Evolutionary conservation across 495 filamentous ascomycete genomes (phyloP), one percentile per base, ranked within the genome.

Genomic region (Parachaetomium inaequale): DNA sequence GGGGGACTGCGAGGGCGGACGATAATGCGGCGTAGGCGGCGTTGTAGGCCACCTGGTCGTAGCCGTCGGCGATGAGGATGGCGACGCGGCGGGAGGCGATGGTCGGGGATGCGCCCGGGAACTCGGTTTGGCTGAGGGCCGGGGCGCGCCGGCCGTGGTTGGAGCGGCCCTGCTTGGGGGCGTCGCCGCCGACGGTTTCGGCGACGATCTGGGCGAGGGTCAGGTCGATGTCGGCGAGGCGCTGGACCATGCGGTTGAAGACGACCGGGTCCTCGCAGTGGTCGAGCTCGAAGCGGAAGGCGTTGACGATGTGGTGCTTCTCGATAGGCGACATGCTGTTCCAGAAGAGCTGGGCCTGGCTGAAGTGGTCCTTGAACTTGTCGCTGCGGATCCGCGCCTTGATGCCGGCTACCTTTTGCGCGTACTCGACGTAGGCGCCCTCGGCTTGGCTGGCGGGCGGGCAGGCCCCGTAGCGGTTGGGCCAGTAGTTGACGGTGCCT

Each of bases 231-330:
- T 90, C 85, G 6, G 84, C 76, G 5, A 94, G 76, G 42, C 92
- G 86, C 52, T 87, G 75, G 4, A 81, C 79, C 77, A 94, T 85
- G 66, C 87, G 82, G 56, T 84, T 79, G 69, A 93, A 95, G 23
- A 96, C 91, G 26, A 89, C 67, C 0, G 87, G 87, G 51, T 96
- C 91, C 49, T 95, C 91, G 72, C 92, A 96, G 74, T 96, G 92
- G 67, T 92, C 89, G 7, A 96, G 83, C 74, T 96, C 92, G 71
- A 96, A 96, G 5, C 80, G 77, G 46, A 96, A 81, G 0, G 92
- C 90, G 47, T 80, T 81, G 26, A 81, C 75, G 4, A 94, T 68
- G 73, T 96, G 91, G 14, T 72, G 63, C 71, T 92, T 87, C 72
- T 96, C 93, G 40, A 82, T 75, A 1, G 77, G 67, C 1, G 85